Base-by-base conservation (phyloP, 2,329 filamentous ascomycete genomes). In the Fusarium luffae region DNA sequence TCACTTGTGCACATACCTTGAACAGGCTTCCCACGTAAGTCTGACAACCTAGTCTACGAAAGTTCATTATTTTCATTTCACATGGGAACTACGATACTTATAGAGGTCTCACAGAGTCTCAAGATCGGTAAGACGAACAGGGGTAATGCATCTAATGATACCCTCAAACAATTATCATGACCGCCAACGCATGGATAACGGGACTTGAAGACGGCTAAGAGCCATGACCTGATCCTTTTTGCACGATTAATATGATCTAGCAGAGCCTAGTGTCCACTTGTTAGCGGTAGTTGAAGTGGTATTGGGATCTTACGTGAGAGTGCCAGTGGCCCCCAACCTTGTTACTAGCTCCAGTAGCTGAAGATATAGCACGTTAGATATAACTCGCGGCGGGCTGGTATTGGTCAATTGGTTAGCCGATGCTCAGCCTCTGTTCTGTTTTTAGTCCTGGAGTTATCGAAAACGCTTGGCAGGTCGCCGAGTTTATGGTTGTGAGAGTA, bases 271-370 rank as follows among this genome's bases (percentile, higher is more conserved):
- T 37, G 21, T 34, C 47, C 8, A 42, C 25, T 8, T 40, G 13
- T 27, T 18, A 54, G 32, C 16, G 28, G 32, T 40, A 51, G 48
- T 51, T 40, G 32, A 40, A 63, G 59, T 55, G 28, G 48, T 10
- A 37, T 47, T 51, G 32, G 21, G 34, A 64, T 64, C 61, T 64
- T 64, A 64, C 61, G 61, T 64, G 59, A 64, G 61, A 58, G 40
- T 12, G 30, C n/a, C 32, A 18, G 28, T 28, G n/a, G 61, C 61
- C 61, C 61, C 61, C 59, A 64, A 64, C 44, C n/a, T 25, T 40
- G 27, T 43, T 12, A 37, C n/a, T 34, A 58, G 40, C 23, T 54
- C n/a, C 12, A 21, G 14, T 18, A 49, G 59, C 58, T 63, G 43
- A 48, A 63, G 14, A 49, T 18, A 34, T 21, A 13, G 55, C 19